These are phyloP conservation scores for Monosporascus cannonballus DNA, from an alignment of 2,329 filamentous ascomycete genomes.

Conservation along the genomic window DNA sequence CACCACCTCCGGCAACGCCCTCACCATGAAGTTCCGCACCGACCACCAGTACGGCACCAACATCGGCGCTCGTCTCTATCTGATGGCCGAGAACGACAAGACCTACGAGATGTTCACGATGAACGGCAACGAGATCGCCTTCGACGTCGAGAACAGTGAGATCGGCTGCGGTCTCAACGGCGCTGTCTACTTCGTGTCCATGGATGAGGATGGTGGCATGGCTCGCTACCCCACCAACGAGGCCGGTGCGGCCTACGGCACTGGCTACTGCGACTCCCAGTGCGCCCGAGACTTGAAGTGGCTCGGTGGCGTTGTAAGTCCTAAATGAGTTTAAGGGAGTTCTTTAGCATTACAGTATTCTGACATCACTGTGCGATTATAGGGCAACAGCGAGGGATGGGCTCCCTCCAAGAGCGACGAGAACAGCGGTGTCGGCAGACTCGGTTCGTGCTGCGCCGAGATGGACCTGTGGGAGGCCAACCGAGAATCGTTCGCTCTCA, in stretches of 20 bases:
- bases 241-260: conserved; percentile 47
- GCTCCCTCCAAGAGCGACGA: conserved; percentile 37
- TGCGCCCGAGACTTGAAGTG: conserved; percentile 42
- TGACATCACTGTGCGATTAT: conserved; percentile 1
- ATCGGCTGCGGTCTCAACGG: conserved; percentile 56
- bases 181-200: conserved; percentile 49
- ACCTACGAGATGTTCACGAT: conserved; percentile 54
- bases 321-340: too few species aligned
- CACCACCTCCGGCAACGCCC: conserved; percentile 34
- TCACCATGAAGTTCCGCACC: conserved; percentile 44
- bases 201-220: conserved; percentile 47
- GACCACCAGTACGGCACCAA: conserved; percentile 27
- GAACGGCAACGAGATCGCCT: conserved; percentile 53
- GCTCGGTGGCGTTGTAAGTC: conserved; percentile 39
- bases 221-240: conserved; percentile 37
- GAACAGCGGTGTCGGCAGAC: conserved; percentile 39
- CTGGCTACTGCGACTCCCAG: conserved; percentile 48
- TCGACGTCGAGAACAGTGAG: conserved; percentile 56
- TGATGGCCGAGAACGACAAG: conserved; percentile 43
- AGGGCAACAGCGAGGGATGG: conserved; percentile 41
- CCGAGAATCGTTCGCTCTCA: conserved; percentile 49
- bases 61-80: conserved; percentile 45
- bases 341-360: neutral
- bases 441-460: conserved; percentile 49
- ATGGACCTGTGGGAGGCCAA: conserved; percentile 59